These are phyloP conservation scores for Daldinia eschscholtzii DNA, from an alignment of 2,329 filamentous ascomycete species.

Conservation along the genomic window DNA sequence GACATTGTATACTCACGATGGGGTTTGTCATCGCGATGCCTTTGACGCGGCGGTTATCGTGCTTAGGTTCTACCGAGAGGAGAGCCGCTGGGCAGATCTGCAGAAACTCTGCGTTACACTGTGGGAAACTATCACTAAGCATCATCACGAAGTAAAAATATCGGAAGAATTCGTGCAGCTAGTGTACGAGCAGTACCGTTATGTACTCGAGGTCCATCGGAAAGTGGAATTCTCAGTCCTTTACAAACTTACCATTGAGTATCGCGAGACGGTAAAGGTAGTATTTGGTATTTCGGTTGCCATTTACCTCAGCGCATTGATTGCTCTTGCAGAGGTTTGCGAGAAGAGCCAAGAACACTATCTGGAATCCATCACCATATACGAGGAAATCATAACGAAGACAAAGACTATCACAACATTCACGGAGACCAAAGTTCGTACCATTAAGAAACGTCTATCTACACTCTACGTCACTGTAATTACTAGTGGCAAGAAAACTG, in stretches of 20 bases:
- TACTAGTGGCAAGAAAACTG: conserved; percentile 54
- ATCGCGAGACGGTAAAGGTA: background rate
- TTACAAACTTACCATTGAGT: background rate
- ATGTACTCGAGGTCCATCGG: background rate
- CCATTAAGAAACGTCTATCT: conserved; percentile 63
- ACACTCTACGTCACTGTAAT: conserved; percentile 60
- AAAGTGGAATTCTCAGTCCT: background rate
- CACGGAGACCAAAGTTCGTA: conserved; percentile 56
- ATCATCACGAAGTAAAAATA: background rate
- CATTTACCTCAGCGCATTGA: background rate
- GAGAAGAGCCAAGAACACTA: background rate
- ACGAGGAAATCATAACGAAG: conserved; percentile 56
- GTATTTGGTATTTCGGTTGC: background rate
- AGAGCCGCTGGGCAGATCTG: background rate
- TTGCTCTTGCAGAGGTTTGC: background rate
- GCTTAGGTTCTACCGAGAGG: background rate
- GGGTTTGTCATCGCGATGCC: background rate
- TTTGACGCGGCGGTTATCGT: background rate
- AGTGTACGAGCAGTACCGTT: background rate
- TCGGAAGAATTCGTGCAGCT: background rate
- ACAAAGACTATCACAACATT: conserved; percentile 54
- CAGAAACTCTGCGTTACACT: background rate
- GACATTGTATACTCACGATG: background rate
- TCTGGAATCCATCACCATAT: background rate
- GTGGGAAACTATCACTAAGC: background rate